phyloP scores from a whole-genome alignment of 805 yeast genomes.

The Ogataea trehaloabstinens region DNA sequence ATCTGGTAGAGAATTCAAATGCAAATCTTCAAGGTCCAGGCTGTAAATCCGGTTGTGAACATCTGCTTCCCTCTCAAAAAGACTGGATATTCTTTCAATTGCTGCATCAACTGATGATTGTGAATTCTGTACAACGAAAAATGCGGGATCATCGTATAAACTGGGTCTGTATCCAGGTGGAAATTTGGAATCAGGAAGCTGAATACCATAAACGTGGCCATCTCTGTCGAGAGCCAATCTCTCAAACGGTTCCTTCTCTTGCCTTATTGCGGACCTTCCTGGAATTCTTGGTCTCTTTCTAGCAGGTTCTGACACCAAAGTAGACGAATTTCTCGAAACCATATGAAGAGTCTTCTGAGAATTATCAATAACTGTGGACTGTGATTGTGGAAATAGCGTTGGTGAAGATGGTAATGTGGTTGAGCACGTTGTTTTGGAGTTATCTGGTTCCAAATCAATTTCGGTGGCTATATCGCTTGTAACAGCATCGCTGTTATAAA shows the following conservation, averaged over 20 bases:
- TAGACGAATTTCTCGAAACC: constrained; percentile 18
- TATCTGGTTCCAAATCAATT: constrained; percentile 26
- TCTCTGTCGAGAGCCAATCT: constrained; percentile 51
- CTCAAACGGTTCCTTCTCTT: constrained; percentile 8
- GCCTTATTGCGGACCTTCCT: constrained; percentile 1
- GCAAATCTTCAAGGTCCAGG: constrained; percentile 48
- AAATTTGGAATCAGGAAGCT: constrained; percentile 27
- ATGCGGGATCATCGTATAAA: constrained; percentile 33
- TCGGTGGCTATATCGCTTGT: constrained; percentile 27
- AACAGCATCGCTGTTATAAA: constrained; percentile 1
- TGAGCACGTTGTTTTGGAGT: constrained; percentile 3
- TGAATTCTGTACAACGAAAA: constrained; percentile 28
- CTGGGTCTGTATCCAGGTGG: constrained; percentile 29
- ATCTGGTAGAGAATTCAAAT: constrained; percentile 50
- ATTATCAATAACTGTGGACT: constrained; percentile 17
- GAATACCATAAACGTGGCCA: constrained; percentile 35
- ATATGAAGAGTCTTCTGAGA: constrained; percentile 6
- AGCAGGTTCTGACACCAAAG: constrained; percentile 19
- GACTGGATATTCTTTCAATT: constrained; percentile 38
- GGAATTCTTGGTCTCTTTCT: constrained; percentile 27
- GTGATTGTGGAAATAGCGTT: constrained; percentile 20
- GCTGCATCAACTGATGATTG: constrained; percentile 32
- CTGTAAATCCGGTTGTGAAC: constrained; percentile 33
- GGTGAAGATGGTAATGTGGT: constrained; percentile 28
- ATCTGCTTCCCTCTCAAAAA: constrained; percentile 42